phyloP scores from a whole-genome alignment of 2,329 filamentous ascomycete species.

The Neofusicoccum kwambonambiense region DNA sequence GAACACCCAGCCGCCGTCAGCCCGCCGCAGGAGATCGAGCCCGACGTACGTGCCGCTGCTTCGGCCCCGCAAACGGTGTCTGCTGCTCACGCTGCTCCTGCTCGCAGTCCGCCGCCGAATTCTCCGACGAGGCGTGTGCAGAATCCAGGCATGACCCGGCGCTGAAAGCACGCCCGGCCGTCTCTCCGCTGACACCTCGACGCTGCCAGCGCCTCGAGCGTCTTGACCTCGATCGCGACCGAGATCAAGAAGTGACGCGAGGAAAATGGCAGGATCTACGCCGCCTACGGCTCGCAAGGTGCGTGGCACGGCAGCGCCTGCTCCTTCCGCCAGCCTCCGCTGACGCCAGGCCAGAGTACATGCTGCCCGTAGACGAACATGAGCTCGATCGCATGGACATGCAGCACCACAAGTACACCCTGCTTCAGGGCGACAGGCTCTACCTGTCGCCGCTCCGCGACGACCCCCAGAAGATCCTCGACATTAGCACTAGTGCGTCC shows the following conservation, averaged over 20 bases:
- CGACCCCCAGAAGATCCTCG: slow-evolving; percentile 19
- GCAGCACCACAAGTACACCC: slow-evolving; percentile 42
- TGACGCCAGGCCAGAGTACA: background rate
- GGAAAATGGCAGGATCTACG: slow-evolving; percentile 16
- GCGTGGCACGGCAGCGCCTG: background rate
- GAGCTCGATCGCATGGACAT: slow-evolving; percentile 33
- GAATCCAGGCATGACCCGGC: background rate
- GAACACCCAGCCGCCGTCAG: background rate
- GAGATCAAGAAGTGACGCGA: slow-evolving; percentile 12
- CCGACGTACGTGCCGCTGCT: background rate
- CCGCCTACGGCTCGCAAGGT: slow-evolving; percentile 12
- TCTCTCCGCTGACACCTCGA: no score
- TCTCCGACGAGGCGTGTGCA: slow-evolving; percentile 10
- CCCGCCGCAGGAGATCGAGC: background rate
- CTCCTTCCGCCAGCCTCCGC: background rate
- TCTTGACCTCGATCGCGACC: slow-evolving; percentile 10
- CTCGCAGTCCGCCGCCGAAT: background rate
- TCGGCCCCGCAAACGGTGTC: background rate
- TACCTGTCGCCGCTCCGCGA: slow-evolving; percentile 32
- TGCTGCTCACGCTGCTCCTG: background rate
- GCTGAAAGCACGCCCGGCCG: no score
- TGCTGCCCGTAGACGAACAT: slow-evolving; percentile 4
- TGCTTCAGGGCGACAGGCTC: slow-evolving; percentile 36
- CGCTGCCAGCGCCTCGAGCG: background rate
- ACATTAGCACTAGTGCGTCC: slow-evolving; percentile 19